Conservation (phyloP, 108 stramenopile genomes). For the Hondaea fermentalgiana region DNA sequence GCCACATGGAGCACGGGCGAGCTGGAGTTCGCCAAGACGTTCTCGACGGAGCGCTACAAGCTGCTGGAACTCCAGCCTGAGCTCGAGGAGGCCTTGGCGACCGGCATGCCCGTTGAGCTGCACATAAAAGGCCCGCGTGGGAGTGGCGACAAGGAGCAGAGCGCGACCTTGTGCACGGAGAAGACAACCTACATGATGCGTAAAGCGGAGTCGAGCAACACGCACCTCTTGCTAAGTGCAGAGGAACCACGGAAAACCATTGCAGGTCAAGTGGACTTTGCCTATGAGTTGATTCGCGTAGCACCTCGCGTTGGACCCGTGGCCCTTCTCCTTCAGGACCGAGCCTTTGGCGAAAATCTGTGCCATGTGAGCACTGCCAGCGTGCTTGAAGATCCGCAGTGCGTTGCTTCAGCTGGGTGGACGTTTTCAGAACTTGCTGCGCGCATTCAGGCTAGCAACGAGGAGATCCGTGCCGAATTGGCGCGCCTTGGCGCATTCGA, state of each 20-base stretch:
- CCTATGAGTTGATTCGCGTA: background rate
- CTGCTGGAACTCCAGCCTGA: background rate
- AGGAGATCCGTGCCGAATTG: background rate
- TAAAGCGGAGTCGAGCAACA: constrained; percentile 9
- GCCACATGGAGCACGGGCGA: background rate
- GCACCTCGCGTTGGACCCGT: background rate
- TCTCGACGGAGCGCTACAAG: background rate
- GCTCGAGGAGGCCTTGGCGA: background rate
- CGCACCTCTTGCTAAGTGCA: background rate
- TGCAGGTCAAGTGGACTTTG: background rate
- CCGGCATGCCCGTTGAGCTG: background rate
- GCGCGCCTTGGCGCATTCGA: background rate
- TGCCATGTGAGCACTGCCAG: background rate
- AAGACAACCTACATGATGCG: constrained; percentile 1
- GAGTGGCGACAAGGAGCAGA: background rate
- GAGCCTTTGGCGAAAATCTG: background rate
- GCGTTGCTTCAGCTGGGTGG: background rate
- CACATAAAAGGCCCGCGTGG: background rate
- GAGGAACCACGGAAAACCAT: background rate
- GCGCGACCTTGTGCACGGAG: background rate
- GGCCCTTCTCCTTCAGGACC: background rate
- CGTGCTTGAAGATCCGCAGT: background rate
- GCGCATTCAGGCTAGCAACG: background rate
- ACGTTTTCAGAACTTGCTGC: background rate
- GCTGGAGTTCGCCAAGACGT: background rate